phyloP scores from a whole-genome alignment of 441 rosid species.

The Gossypium schwendimanii region DNA sequence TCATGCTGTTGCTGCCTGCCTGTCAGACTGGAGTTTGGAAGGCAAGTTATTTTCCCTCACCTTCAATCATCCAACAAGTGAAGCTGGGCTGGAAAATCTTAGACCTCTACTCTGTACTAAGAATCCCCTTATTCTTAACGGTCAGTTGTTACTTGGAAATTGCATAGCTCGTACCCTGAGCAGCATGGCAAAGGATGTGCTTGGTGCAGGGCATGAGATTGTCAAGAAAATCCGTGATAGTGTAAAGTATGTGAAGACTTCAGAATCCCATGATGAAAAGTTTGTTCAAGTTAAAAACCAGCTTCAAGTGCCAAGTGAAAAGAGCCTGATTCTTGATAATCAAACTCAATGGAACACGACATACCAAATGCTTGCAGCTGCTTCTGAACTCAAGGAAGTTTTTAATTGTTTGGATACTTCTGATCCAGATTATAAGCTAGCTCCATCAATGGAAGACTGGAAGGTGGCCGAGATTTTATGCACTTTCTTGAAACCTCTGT shows the following conservation, averaged over 20 bases:
- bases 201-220: constrained; percentile 43
- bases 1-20: constrained; percentile 76
- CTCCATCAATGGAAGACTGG: constrained; percentile 72
- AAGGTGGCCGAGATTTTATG: constrained; percentile 54
- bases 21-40: constrained; percentile 79
- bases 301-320: constrained; percentile 74
- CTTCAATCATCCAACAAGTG: constrained; percentile 44
- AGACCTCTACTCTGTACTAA: constrained; percentile 57
- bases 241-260: constrained; percentile 78
- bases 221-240: constrained; percentile 66
- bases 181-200: constrained; percentile 48
- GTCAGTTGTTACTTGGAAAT: constrained; percentile 63
- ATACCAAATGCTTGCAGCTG: constrained; percentile 72
- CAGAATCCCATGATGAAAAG: constrained; percentile 77
- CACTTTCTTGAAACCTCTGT: constrained; percentile 57
- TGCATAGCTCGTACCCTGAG: constrained; percentile 55
- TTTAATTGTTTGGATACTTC: constrained; percentile 79
- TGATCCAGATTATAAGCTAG: constrained; percentile 68
- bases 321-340: constrained; percentile 55
- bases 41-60: constrained; percentile 70
- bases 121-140: constrained; percentile 66
- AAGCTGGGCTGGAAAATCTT: constrained; percentile 54
- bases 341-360: constrained; percentile 80
- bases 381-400: constrained; percentile 72
- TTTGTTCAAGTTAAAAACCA: constrained; percentile 78